Base-by-base conservation (phyloP, 1,284 basidiomycete genomes). In the Cutaneotrichosporon sp. region DNA sequence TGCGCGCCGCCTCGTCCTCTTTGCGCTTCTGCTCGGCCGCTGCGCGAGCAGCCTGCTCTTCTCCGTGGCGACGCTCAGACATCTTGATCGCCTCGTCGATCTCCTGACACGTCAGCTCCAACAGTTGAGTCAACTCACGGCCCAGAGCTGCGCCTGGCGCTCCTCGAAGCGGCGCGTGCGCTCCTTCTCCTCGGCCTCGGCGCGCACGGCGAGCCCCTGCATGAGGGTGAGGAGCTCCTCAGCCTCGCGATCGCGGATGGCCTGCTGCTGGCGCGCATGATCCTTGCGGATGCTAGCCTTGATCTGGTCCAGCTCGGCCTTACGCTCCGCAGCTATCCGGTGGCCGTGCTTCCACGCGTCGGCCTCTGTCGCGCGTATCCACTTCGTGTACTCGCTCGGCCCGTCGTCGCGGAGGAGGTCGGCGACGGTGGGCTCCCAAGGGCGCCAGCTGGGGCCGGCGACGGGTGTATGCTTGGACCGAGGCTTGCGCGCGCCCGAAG, bases 141-240 rank as follows among this genome's bases (percentile, higher is more conserved):
- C 68, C 76, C 76, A 78, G 4, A 78, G 66, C 60, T 65, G 66
- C 54, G 66, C 67, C 33, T 75, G 67, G 46, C 75, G 63, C 42
- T 77, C 72, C 2, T 59, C 64, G 57, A 77, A 78, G 4, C 59
- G 56, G 43, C 61, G 54, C 7, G 62, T 56, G 4, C 61, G 52
- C 43, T 75, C 74, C 55, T 75, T 68, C 54, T 72, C 70, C 63
- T 75, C 71, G 53, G 67, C 51, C 14, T 62, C 53, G 27, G 71
- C 68, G 56, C 64, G 60, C 25, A 78, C 66, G 0, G 66, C 67
- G 60, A 78, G 60, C 0, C 70, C 72, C 43, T 72, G 66, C 58
- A 78, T 51, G 66, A 77, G 59, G 34, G 60, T 56, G 43, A 60
- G 51, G 42, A 78, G 66, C 51, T 75, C 73, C 16, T 75, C 72